Percentiles rank a stretch among this genome's conserved stretches.
These are phyloP conservation scores for Magnusiomyces suaveolens DNA, from an alignment of 1,139 yeast species.

Conservation along the genomic window DNA sequence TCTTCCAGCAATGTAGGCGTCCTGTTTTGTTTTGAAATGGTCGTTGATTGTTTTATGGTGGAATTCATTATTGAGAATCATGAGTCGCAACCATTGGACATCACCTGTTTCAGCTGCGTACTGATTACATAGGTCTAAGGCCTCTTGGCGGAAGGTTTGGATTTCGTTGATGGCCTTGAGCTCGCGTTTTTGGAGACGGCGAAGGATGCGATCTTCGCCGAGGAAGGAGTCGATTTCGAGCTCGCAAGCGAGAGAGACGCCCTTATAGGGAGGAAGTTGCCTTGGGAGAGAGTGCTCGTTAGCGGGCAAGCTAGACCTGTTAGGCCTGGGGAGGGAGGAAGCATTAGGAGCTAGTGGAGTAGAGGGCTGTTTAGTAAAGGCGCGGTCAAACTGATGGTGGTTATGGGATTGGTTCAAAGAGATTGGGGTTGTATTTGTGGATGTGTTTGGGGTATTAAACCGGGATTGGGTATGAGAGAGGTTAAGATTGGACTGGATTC, in stretches of 20 bases:
- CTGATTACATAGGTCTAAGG: not conserved
- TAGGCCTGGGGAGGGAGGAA: not conserved
- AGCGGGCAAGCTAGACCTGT: not conserved
- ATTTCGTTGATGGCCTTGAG: not conserved
- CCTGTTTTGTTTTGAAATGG: not conserved
- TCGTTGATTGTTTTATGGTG: not conserved
- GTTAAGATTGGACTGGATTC: not conserved
- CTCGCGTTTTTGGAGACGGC: slow-evolving; percentile 5
- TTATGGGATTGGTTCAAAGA: not conserved
- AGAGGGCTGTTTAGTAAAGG: not conserved
- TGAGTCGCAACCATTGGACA: not conserved
- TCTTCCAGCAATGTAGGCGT: not conserved
- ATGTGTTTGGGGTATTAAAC: not conserved
- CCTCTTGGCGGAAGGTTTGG: not conserved
- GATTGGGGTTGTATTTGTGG: not conserved
- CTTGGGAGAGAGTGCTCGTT: not conserved
- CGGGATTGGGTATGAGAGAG: not conserved
- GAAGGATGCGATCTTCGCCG: not conserved
- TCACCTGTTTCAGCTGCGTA: slow-evolving; percentile 1
- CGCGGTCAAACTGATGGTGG: not conserved
- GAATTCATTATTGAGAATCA: not conserved
- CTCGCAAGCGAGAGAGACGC: not conserved
- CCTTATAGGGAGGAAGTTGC: slow-evolving; percentile 1
- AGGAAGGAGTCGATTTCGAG: not conserved
- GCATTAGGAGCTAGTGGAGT: too few relatives aligned